Evolutionary conservation across 2,329 filamentous ascomycete genomes (phyloP).

Genomic region (Coleophoma crateriformis): DNA sequence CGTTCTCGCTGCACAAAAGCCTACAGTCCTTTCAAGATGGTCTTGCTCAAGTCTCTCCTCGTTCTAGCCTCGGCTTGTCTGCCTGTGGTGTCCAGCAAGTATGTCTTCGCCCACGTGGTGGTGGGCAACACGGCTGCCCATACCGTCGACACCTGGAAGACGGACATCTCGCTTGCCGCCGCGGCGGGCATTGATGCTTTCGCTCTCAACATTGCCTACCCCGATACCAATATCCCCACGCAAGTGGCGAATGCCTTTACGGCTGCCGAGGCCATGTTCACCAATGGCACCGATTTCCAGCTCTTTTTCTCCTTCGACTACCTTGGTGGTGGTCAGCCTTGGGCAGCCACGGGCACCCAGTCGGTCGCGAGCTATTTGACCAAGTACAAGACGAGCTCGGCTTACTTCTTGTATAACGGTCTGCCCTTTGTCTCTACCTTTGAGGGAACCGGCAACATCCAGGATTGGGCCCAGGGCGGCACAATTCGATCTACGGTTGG

Average conservation of each 20-base stretch:
- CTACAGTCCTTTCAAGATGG: not conserved
- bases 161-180: constrained; percentile 26
- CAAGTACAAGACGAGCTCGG: constrained; percentile 23
- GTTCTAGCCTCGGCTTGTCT: not conserved
- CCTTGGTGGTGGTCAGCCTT: constrained; percentile 18
- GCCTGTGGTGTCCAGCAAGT: constrained; percentile 14
- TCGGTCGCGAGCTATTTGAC: constrained; percentile 22
- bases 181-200: constrained; percentile 32
- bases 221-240: constrained; percentile 24
- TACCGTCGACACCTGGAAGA: constrained; percentile 22
- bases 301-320: constrained; percentile 30
- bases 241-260: constrained; percentile 29
- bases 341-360: constrained; percentile 18
- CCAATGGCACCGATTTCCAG: constrained; percentile 16
- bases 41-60: constrained; percentile 1
- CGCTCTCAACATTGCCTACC: constrained; percentile 27
- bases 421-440: constrained; percentile 46
- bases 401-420: constrained; percentile 31
- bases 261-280: constrained; percentile 25
- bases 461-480: constrained; percentile 33
- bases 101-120: constrained; percentile 24
- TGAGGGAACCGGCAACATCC: constrained; percentile 35
- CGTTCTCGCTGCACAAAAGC: not conserved
- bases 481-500: constrained; percentile 30
- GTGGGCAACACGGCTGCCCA: constrained; percentile 28